A percentile compares a stretch with the other conserved stretches of the same genome.
Conservation (phyloP, 2,329 filamentous ascomycete species). For the Coniochaeta hoffmannii region DNA sequence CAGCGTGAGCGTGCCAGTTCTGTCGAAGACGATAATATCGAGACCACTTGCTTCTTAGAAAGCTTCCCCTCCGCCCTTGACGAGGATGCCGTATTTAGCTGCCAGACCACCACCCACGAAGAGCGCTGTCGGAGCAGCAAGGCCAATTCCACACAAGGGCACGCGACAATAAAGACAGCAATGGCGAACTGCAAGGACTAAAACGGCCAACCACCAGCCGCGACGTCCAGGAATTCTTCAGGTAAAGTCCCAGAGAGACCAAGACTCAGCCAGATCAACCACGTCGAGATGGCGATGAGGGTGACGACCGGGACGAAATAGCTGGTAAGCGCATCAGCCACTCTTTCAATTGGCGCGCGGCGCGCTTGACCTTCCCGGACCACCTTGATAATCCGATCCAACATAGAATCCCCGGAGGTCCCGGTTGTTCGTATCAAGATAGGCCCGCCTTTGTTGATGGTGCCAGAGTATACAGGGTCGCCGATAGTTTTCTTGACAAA, state of each 20-base stretch:
- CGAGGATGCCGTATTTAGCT: constrained; percentile 71
- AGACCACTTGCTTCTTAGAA: constrained; percentile 77
- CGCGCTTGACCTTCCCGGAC: constrained; percentile 72
- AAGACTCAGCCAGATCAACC: constrained; percentile 62
- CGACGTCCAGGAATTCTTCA: constrained; percentile 42
- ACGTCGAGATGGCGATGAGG: constrained; percentile 61
- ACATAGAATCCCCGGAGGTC: constrained; percentile 62
- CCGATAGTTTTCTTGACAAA: constrained; percentile 55
- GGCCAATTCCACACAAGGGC: constrained; percentile 74
- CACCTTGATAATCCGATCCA: constrained; percentile 70
- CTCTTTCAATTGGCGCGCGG: constrained; percentile 66
- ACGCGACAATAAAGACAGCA: constrained; percentile 79
- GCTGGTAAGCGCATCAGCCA: constrained; percentile 64
- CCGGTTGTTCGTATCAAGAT: constrained; percentile 58
- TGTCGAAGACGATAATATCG: constrained; percentile 78
- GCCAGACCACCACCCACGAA: constrained; percentile 78
- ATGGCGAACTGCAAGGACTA: constrained; percentile 83
- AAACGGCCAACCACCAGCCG: constrained; percentile 57
- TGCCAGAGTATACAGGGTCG: constrained; percentile 66
- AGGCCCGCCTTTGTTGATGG: constrained; percentile 61
- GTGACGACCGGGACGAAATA: constrained; percentile 73
- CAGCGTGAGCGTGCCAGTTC: constrained; percentile 76
- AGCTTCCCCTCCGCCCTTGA: constrained; percentile 77
- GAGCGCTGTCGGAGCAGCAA: constrained; percentile 79
- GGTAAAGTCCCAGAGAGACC: constrained; percentile 53